Conservation (phyloP, 2,329 filamentous ascomycete species). For the Diplodia corticola region DNA sequence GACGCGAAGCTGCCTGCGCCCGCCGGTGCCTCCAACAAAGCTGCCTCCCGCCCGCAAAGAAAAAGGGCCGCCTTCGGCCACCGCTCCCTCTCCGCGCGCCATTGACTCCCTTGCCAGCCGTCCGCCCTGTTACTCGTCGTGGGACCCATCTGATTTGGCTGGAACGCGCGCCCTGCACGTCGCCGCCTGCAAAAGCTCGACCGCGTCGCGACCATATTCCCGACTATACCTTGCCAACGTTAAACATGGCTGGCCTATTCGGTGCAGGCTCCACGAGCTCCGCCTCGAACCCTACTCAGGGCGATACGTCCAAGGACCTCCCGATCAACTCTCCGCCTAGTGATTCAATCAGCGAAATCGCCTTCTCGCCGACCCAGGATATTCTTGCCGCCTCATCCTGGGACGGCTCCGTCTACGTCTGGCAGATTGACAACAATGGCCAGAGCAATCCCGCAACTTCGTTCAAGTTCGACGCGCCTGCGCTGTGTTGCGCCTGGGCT, state of each 20-base stretch:
- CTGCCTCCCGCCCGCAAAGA: constrained; percentile 10
- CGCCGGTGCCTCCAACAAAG: constrained; percentile 12
- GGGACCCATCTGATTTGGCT: neutral
- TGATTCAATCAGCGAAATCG: constrained; percentile 85
- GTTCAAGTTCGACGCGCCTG: constrained; percentile 83
- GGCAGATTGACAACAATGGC: constrained; percentile 79
- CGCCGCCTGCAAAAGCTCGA: constrained; percentile 22
- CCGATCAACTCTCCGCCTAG: constrained; percentile 73
- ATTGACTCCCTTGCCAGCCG: neutral
- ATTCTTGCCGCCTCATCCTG: constrained; percentile 89
- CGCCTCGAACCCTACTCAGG: constrained; percentile 69
- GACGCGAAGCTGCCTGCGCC: constrained; percentile 16
- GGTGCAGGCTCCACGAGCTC: constrained; percentile 52
- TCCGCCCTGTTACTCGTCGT: neutral
- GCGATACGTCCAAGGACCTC: constrained; percentile 89
- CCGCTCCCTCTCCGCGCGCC: neutral
- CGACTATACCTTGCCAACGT: constrained; percentile 24
- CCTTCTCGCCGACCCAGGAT: constrained; percentile 75
- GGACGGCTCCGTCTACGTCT: constrained; percentile 98
- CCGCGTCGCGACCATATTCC: constrained; percentile 25
- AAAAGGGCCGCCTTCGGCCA: constrained; percentile 10
- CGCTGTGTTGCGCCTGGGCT: constrained; percentile 83
- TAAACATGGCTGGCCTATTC: constrained; percentile 63
- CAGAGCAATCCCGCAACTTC: constrained; percentile 81
- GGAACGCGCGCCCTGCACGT: constrained; percentile 15